phyloP scores from a whole-genome alignment of 139 green algal genomes.

The Mesotaenium endlicherianum region DNA sequence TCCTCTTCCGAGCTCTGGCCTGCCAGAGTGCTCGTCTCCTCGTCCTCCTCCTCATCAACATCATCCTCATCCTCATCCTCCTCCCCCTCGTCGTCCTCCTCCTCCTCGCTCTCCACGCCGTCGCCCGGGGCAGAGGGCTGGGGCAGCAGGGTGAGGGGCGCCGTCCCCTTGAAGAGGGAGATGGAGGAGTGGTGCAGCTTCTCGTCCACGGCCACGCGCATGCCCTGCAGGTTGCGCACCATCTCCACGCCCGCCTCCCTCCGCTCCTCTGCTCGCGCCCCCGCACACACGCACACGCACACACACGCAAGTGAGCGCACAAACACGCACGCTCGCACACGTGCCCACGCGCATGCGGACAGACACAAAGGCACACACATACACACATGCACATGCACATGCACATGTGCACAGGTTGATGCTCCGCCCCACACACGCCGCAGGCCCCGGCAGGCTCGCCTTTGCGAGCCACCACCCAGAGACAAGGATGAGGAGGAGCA shows the following conservation, averaged over 20 bases:
- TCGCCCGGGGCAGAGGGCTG: slow-evolving; percentile 1
- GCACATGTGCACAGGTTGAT: not conserved
- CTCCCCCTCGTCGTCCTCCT: slow-evolving; percentile 38
- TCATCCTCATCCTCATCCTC: slow-evolving; percentile 17
- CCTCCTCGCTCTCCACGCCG: slow-evolving; percentile 45
- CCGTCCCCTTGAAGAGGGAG: slow-evolving; percentile 55
- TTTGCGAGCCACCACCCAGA: too few relatives aligned
- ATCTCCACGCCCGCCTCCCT: slow-evolving; percentile 54
- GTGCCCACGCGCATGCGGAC: not conserved
- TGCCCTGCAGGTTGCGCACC: slow-evolving; percentile 79
- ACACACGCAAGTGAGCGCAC: not conserved
- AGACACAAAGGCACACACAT: not conserved
- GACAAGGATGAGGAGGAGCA: too few relatives aligned
- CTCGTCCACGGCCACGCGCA: slow-evolving; percentile 75
- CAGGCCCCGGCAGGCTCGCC: too few relatives aligned
- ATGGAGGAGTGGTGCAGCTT: slow-evolving; percentile 66
- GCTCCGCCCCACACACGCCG: too few relatives aligned
- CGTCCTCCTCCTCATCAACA: not conserved
- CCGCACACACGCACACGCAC: not conserved
- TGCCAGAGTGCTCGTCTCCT: slow-evolving; percentile 8
- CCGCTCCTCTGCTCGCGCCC: not conserved
- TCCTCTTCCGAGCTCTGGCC: not conserved
- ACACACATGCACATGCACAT: not conserved
- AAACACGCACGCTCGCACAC: not conserved
- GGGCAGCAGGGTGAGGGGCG: not conserved